These are phyloP conservation scores for Geosmithia morbida DNA, from an alignment of 2,329 filamentous ascomycete species.

Conservation along the genomic window DNA sequence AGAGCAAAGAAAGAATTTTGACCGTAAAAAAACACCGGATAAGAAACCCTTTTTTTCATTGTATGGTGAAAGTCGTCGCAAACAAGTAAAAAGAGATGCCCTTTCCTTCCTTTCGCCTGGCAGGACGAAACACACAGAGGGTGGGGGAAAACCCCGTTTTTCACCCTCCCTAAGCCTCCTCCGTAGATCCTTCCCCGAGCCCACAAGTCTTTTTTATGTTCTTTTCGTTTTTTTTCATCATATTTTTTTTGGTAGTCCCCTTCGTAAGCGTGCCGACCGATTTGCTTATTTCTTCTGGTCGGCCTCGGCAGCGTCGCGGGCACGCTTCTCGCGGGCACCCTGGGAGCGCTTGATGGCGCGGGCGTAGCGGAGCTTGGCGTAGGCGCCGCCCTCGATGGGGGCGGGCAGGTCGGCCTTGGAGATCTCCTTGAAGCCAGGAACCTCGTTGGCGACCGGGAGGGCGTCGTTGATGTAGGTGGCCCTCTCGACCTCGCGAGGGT, in stretches of 20 bases:
- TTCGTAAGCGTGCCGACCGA: not conserved
- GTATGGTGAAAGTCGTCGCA: slow-evolving; percentile 19
- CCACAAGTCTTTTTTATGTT: not conserved
- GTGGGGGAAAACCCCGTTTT: slow-evolving; percentile 5
- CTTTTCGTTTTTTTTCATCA: not conserved
- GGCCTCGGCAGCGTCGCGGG: slow-evolving; percentile 74
- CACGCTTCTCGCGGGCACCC: slow-evolving; percentile 87
- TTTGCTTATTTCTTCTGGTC: slow-evolving; percentile 72
- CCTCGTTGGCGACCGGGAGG: slow-evolving; percentile 60
- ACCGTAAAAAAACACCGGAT: not conserved
- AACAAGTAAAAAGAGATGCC: slow-evolving; percentile 11
- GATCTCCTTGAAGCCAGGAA: slow-evolving; percentile 56
- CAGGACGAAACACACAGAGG: slow-evolving; percentile 1
- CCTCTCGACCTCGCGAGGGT: slow-evolving; percentile 52
- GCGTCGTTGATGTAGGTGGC: slow-evolving; percentile 29
- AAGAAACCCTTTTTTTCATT: not conserved
- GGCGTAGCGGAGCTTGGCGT: slow-evolving; percentile 69
- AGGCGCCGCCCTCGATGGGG: slow-evolving; percentile 68
- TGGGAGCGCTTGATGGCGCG: slow-evolving; percentile 70
- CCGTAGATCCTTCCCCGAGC: not conserved
- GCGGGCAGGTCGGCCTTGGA: slow-evolving; percentile 69
- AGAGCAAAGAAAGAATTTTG: not conserved
- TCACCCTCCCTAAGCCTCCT: not conserved
- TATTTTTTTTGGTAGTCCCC: not conserved
- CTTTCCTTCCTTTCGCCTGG: not conserved